phyloP scores from a whole-genome alignment of 768 basidiomycete genomes.

The Trametes cubensis region DNA sequence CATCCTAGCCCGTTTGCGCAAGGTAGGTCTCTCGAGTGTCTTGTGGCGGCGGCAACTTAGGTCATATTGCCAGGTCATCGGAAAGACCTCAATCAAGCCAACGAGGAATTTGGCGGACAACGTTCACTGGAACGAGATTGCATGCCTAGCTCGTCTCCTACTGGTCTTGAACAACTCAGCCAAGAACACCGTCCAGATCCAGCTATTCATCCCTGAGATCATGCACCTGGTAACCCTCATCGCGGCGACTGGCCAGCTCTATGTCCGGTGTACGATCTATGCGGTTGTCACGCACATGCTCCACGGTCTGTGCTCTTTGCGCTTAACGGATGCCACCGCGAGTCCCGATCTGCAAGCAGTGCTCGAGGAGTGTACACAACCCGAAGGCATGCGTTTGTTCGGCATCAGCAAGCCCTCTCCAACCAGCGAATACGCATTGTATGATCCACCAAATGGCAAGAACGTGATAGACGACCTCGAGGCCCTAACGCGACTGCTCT shows the following conservation, averaged over 20 bases:
- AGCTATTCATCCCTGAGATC: conserved; percentile 83
- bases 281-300: conserved; percentile 81
- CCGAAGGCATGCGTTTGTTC: conserved; percentile 67
- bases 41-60: neutral
- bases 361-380: conserved; percentile 59
- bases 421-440: conserved; percentile 67
- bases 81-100: conserved; percentile 67
- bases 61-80: conserved; percentile 54
- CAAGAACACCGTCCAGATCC: conserved; percentile 62
- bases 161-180: conserved; percentile 72
- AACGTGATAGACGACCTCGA: conserved; percentile 68
- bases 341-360: conserved; percentile 61
- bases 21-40: conserved; percentile 45
- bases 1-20: conserved; percentile 77
- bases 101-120: conserved; percentile 69
- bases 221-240: conserved; percentile 80
- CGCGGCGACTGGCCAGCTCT: conserved; percentile 70
- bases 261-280: conserved; percentile 80
- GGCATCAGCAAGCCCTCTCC: conserved; percentile 66
- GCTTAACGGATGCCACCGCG: conserved; percentile 57
- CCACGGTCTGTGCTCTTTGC: conserved; percentile 69
- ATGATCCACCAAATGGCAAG: conserved; percentile 56
- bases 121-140: conserved; percentile 79
- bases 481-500: conserved; percentile 61
- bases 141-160: conserved; percentile 75